Conservation (phyloP, 768 basidiomycete genomes). For the Strobilomyces confusus region DNA sequence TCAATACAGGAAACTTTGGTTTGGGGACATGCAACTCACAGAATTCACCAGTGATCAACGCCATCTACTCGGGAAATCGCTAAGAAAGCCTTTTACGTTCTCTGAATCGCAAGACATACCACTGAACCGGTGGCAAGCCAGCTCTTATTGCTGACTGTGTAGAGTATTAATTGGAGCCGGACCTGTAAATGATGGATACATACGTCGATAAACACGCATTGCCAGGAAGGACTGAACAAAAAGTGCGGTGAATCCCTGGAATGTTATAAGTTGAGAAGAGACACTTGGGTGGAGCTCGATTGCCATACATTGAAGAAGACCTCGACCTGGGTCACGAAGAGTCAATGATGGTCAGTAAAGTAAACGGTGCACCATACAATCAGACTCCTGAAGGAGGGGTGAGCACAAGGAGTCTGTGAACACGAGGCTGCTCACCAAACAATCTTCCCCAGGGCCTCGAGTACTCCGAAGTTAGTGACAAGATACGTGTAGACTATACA, state of each 20-base stretch:
- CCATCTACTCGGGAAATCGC: conserved; percentile 8
- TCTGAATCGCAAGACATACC: conserved; percentile 13
- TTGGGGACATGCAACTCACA: conserved; percentile 12
- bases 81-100: not conserved
- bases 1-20: conserved; percentile 4
- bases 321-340: conserved; percentile 36
- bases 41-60: conserved; percentile 43
- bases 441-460: conserved; percentile 28
- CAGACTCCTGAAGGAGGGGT: conserved; percentile 21
- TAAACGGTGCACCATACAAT: conserved; percentile 14
- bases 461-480: conserved; percentile 37
- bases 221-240: conserved; percentile 57
- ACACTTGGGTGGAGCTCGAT: not conserved
- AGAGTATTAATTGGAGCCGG: not conserved
- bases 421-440: conserved; percentile 39
- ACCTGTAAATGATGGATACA: conserved; percentile 10
- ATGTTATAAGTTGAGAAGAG: not conserved
- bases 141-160: conserved; percentile 49
- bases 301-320: conserved; percentile 47
- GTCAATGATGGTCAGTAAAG: not conserved
- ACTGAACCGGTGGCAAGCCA: conserved; percentile 39
- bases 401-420: not conserved
- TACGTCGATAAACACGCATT: conserved; percentile 49
- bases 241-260: conserved; percentile 44
- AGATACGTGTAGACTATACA: conserved; percentile 46